Evolutionary conservation across 768 basidiomycete genomes (phyloP), one percentile per base, ranked within the genome.

Genomic region (Lyophyllum atratum): DNA sequence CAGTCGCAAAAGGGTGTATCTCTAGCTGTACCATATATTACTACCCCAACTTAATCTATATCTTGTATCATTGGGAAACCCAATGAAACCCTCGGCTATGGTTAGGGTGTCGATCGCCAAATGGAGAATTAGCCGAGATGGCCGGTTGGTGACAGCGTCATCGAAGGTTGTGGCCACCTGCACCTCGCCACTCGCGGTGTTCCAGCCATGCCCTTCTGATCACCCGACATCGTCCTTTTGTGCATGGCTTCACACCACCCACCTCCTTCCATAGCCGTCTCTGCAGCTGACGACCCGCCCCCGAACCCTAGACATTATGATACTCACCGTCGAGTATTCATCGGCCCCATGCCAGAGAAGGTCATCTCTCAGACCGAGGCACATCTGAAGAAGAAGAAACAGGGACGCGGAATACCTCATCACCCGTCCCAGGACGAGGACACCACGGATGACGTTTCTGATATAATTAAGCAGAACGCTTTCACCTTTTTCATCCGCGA

Each of bases 301-400:
- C 26, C 28, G 17, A 29, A 56, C 40, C 42, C 43, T 44, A 58
- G 59, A n/a, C 75, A 80, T 24, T 21, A 56, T 56, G 58, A 62
- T 68, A 68, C 63, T 26, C 74, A 74, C 57, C 76, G 76, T 53
- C 80, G 92, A 28, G 69, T 87, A 51, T 92, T 92, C 70, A 76
- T 93, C 43, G 92, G 92, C 0, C 88, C 91, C 3, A 79, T 92
- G 76, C 90, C 90, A 12, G 85, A 87, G 65, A 82, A 78, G 54
- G 76, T 84, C 54, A 70, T 83, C 53, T 71, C 71, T 3, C 70
- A 68, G 49, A 70, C 73, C 44, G 77, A 83, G 60, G 68, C 66
- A n/a, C 65, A 73, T 39, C 54, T 64, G n/a, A 44, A 54, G 54
- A 68, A 59, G 53, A 66, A 59, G 50, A 64, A 49, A 49, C 71